These are phyloP conservation scores for Leucocoprinus leucothites DNA, from an alignment of 768 basidiomycete genomes.

Conservation along the genomic window DNA sequence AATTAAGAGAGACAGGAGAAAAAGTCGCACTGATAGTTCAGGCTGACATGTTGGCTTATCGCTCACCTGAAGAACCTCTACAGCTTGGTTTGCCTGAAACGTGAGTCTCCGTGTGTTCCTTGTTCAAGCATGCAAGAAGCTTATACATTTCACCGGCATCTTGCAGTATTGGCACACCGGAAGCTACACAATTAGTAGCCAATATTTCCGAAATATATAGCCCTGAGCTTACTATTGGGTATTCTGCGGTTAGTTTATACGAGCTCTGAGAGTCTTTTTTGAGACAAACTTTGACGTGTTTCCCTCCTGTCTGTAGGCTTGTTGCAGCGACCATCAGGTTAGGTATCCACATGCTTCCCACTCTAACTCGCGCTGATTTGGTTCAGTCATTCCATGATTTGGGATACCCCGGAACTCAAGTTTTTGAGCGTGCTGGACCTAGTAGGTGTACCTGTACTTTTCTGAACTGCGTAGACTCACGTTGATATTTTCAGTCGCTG, in stretches of 20 bases:
- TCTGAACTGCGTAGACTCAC: background rate
- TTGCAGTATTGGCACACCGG: slow-evolving; percentile 72
- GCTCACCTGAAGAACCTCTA: slow-evolving; percentile 68
- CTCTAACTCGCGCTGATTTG: background rate
- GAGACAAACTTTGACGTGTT: background rate
- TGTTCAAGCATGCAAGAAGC: background rate
- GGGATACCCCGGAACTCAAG: slow-evolving; percentile 83
- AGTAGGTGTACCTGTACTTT: slow-evolving; percentile 34
- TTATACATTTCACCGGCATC: background rate
- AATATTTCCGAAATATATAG: slow-evolving; percentile 79
- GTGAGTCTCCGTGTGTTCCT: slow-evolving; percentile 34
- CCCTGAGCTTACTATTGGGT: slow-evolving; percentile 72
- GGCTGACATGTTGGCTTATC: slow-evolving; percentile 91
- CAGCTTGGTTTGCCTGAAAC: slow-evolving; percentile 78
- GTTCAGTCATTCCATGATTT: slow-evolving; percentile 72
- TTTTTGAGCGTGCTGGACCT: slow-evolving; percentile 84
- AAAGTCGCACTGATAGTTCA: slow-evolving; percentile 85
- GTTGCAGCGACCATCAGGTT: slow-evolving; percentile 92
- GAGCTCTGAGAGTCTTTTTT: background rate
- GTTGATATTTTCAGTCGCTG: slow-evolving; percentile 51
- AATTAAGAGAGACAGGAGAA: slow-evolving; percentile 53
- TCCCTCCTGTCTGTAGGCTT: slow-evolving; percentile 44
- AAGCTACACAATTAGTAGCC: slow-evolving; percentile 70
- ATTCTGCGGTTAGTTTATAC: slow-evolving; percentile 46
- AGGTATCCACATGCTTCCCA: background rate